Evolutionary conservation across 179 eudicot species (phyloP).

Genomic region (Sideroxylon spinosum): DNA sequence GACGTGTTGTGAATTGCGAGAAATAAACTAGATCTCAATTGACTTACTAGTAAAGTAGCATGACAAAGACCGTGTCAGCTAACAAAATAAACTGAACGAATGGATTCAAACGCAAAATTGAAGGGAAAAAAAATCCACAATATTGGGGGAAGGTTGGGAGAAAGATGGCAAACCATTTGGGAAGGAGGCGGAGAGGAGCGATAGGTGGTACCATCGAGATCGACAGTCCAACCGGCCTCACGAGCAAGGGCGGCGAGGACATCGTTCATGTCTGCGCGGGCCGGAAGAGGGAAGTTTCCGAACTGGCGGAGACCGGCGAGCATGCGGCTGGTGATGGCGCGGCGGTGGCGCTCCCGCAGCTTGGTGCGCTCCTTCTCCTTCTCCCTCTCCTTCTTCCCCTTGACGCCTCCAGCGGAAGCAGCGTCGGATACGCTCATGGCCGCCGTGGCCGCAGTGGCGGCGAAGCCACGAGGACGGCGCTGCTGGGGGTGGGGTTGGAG

Average conservation of each 20-base stretch:
- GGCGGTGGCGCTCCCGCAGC: conserved; percentile 66
- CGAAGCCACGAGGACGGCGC: conserved; percentile 58
- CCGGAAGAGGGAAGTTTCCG: conserved; percentile 58
- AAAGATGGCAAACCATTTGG: conserved; percentile 22
- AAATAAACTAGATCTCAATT: background rate
- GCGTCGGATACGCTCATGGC: conserved; percentile 8
- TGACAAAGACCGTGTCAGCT: background rate
- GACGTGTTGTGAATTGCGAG: background rate
- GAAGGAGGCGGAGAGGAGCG: conserved; percentile 33
- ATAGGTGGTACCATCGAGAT: conserved; percentile 52
- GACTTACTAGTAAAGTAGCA: background rate
- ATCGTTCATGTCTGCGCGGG: conserved; percentile 68
- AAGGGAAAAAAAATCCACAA: background rate
- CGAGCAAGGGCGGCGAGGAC: conserved; percentile 68
- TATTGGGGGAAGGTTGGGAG: background rate
- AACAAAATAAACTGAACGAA: background rate
- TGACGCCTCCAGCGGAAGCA: conserved; percentile 15
- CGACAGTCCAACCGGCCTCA: conserved; percentile 61
- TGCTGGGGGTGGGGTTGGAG: conserved; percentile 28
- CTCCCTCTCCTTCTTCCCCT: conserved; percentile 57
- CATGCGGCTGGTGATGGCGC: conserved; percentile 68
- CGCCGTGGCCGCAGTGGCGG: conserved; percentile 28
- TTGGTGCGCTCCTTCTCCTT: conserved; percentile 67
- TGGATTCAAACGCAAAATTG: background rate
- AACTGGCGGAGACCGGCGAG: conserved; percentile 65